Percentiles rank a stretch among this genome's conserved stretches.
These are phyloP conservation scores for Hibiscus syriacus DNA, from an alignment of 345 rosid species.

Conservation along the genomic window DNA sequence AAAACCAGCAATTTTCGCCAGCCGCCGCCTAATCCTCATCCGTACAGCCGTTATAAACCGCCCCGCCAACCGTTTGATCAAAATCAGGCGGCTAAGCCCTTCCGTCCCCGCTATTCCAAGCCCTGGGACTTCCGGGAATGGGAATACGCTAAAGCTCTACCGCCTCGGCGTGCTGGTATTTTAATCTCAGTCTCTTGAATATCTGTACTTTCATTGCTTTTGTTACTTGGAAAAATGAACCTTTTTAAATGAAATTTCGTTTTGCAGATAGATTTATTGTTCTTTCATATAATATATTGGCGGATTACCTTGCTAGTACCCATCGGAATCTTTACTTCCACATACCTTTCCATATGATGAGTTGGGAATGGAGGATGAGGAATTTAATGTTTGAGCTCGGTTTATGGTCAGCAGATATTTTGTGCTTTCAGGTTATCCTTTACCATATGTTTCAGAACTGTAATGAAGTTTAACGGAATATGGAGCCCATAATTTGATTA, in stretches of 20 bases:
- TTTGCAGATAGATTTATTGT: conserved; percentile 66
- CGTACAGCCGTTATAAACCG: conserved; percentile 21
- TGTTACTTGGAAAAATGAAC: not conserved
- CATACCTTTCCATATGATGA: conserved; percentile 64
- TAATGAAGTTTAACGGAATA: not conserved
- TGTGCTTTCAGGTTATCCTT: conserved; percentile 81
- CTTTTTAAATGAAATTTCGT: not conserved
- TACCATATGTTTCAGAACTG: not conserved
- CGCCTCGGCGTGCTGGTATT: conserved; percentile 55
- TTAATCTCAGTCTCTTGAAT: not conserved
- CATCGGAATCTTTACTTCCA: conserved; percentile 84
- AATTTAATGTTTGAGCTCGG: conserved; percentile 74
- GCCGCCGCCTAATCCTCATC: conserved; percentile 30
- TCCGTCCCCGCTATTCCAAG: conserved; percentile 36
- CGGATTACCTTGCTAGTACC: conserved; percentile 77
- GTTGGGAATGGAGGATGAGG: conserved; percentile 80
- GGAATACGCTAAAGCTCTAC: conserved; percentile 52
- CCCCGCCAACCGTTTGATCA: conserved; percentile 28
- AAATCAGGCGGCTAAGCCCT: conserved; percentile 35
- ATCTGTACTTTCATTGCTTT: not conserved
- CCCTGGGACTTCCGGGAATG: conserved; percentile 66
- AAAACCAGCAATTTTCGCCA: conserved; percentile 21
- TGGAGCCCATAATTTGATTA: not conserved
- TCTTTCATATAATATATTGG: conserved; percentile 83
- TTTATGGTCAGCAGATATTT: conserved; percentile 85